Base-by-base conservation (phyloP, 1,139 yeast species). In the Kluyveromyces marxianus region DNA sequence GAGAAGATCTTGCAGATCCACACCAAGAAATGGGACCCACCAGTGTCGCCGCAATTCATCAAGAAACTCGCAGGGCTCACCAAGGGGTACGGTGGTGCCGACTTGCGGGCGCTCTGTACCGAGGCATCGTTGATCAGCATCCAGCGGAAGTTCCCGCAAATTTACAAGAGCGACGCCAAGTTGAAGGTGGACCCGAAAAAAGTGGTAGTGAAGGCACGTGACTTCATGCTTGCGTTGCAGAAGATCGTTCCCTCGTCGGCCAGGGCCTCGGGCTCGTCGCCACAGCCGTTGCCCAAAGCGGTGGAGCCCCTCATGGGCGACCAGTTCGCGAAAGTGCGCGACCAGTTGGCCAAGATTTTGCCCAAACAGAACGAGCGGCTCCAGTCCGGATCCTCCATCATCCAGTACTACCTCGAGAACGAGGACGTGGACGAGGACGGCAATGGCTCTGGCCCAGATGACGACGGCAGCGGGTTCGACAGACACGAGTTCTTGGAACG, bases 41-140 rank as follows among this genome's bases (percentile, higher is more conserved):
- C 84, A 0, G 66, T 85, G 44, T 65, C 77, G 1, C 71, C 71
- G 0, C 69, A 65, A 6, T 85, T 92, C 54, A 60, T 87, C 6
- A 74, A 74, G 3, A 80, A 81, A 47, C 74, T 92, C 41, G 94
- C 97, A 0, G 73, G 74, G 10, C 69, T 88, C 48, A 90, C 99
- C 0, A 92, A 90, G 62, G 98, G 98, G 0, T 94, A 88, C 59
- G 98, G 98, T 35, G 99, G 99, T 69, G 97, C 99, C 2, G 99
- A 92, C 66, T 71, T 94, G 52, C 73, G 97, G 47, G 96, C 97
- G 0, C 70, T 92, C 33, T 90, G 97, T 61, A 90, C 97, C 0
- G 99, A 92, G 63, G 94, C 97, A 10, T 97, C 98, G 0, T 72
- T 94, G 50, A 83, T 82, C 59, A 84, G 95, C 57, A 92, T 92